Conservation (phyloP, 116 monocot genomes). For the Iris pallida region DNA sequence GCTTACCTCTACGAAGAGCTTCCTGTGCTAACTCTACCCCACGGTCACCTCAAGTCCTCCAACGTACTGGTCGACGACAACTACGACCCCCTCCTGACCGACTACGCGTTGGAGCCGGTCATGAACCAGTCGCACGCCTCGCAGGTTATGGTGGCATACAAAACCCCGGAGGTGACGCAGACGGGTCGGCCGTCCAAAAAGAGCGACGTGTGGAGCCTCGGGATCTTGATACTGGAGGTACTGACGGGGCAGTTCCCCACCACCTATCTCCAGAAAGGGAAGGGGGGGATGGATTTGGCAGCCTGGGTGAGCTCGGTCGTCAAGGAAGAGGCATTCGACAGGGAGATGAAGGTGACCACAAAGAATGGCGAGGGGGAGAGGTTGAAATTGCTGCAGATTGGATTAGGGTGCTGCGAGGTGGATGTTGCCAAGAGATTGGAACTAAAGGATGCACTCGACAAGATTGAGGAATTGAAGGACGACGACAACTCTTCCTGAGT, state of each 20-base stretch:
- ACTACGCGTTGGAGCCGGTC: constrained; percentile 34
- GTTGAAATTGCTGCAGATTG: constrained; percentile 30
- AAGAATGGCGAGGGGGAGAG: constrained; percentile 19
- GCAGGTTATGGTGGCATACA: constrained; percentile 29
- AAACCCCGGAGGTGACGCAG: constrained; percentile 30
- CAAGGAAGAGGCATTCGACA: constrained; percentile 24
- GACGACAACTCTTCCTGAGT: constrained; percentile 10
- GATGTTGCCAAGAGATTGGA: constrained; percentile 29
- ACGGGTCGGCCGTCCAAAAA: constrained; percentile 14
- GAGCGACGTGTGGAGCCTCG: constrained; percentile 45
- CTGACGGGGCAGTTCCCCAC: constrained; percentile 38
- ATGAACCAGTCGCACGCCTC: constrained; percentile 23
- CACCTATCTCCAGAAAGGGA: constrained; percentile 11
- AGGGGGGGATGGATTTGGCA: constrained; percentile 18
- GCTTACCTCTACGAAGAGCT: constrained; percentile 33
- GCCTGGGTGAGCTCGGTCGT: constrained; percentile 30
- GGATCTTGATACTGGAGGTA: constrained; percentile 30
- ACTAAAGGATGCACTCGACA: constrained; percentile 16
- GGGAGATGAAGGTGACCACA: constrained; percentile 17
- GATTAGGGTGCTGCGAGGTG: constrained; percentile 30
- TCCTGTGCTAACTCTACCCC: constrained; percentile 26
- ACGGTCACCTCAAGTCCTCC: constrained; percentile 47
- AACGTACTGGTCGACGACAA: constrained; percentile 30
- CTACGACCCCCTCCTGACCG: constrained; percentile 21
- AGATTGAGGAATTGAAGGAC: constrained; percentile 28